phyloP scores from a whole-genome alignment of 2,329 filamentous ascomycete species.

The Alternaria angustiovoidea region DNA sequence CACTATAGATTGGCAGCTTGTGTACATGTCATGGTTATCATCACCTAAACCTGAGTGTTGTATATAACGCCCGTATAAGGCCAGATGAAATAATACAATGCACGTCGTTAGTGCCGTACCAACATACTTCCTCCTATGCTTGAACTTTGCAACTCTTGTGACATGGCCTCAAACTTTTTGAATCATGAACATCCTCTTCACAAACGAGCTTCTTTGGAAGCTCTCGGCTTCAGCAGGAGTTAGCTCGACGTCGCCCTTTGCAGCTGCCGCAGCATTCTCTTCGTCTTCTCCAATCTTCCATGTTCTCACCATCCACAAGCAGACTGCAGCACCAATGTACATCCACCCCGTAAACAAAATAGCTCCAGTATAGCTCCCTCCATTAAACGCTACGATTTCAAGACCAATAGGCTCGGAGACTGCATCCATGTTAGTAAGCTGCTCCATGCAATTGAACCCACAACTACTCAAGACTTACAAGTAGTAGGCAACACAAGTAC shows the following conservation, averaged over 20 bases:
- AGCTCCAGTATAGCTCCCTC: constrained; percentile 62
- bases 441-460: background rate
- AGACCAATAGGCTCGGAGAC: constrained; percentile 65
- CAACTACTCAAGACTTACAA: constrained; percentile 50
- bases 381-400: constrained; percentile 59
- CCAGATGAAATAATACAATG: background rate
- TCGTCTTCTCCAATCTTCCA: constrained; percentile 69
- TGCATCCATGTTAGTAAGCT: constrained; percentile 22
- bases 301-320: constrained; percentile 63
- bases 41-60: background rate
- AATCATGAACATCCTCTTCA: constrained; percentile 44
- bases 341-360: constrained; percentile 69
- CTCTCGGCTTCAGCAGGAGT: constrained; percentile 30
- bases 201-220: constrained; percentile 35
- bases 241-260: constrained; percentile 31
- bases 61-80: background rate
- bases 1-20: too few relatives aligned
- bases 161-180: constrained; percentile 32
- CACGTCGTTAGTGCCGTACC: background rate
- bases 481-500: constrained; percentile 74
- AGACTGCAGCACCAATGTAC: constrained; percentile 65
- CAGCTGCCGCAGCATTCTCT: constrained; percentile 44
- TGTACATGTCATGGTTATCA: background rate
- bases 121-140: background rate
- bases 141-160: background rate